Base-by-base conservation (phyloP, 2,329 filamentous ascomycete genomes). In the Penicillium hordei region DNA sequence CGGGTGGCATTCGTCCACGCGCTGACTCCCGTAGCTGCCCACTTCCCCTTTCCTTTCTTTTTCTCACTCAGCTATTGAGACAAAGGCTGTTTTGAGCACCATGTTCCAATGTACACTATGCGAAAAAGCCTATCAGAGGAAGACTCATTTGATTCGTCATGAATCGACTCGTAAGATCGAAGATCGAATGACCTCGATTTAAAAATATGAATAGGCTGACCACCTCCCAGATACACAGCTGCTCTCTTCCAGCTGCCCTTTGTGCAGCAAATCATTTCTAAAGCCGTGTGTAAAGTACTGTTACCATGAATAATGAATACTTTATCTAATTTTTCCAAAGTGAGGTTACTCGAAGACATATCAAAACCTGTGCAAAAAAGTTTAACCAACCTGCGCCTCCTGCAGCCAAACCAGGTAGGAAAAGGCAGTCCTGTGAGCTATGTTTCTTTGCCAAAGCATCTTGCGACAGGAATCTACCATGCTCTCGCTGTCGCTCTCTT, bases 261-360 rank as follows among this genome's bases (percentile, higher is more conserved):
- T 70, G 8, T 72, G 69, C 58, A 65, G 66, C 4, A 72, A 72
- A 48, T 57, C 64, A 9, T 71, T 72, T 36, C 33, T 67, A 29
- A 72, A 71, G 48, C 61, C 61, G 70, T 72, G 59, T 9, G 49
- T 46, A 21, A 36, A 25, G 1, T 12, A n/a, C 4, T 5, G 13
- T 43, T 5, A 3, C 2, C 42, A 3, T 38, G 17, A 39, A 21
- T 29, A 9, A 40, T 8, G 9, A 13, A 27, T 23, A 27, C 29
- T 27, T 39, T 25, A 1, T 40, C 33, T 59, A 34, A 58, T 15
- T 5, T 23, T 5, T 9, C 1, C 13, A 15, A 39, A 72, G 70
- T 29, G 70, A 72, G 52, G 69, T 71, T 23, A 66, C 68, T 5
- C 65, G 70, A 48, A 61, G 70, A 21, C 70, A 72, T 59, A 68